A percentile compares a stretch with the other conserved stretches of the same genome.
These are phyloP conservation scores for Monascus purpureus DNA, from an alignment of 495 filamentous ascomycete species.

Conservation along the genomic window DNA sequence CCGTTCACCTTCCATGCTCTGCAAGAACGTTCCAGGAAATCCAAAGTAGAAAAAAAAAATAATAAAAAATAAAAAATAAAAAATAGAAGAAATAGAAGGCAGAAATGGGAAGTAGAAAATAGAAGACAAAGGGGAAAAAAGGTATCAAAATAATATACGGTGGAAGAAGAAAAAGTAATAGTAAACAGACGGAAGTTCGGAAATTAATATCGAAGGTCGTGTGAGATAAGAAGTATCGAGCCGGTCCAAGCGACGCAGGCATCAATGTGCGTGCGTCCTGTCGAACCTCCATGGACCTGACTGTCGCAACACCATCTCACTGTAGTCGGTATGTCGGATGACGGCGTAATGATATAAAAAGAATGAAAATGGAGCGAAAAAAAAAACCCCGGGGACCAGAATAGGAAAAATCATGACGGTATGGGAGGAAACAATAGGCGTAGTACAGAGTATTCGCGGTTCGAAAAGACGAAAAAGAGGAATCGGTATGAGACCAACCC, in stretches of 20 bases:
- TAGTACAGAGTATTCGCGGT: no score
- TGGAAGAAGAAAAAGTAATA: conserved; percentile 14
- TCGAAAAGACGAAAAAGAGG: conserved; percentile 1
- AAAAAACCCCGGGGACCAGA: conserved; percentile 6
- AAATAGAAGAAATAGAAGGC: conserved; percentile 21
- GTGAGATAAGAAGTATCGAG: no score
- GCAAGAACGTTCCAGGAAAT: no score
- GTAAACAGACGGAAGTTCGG: conserved; percentile 13
- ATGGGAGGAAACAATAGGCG: conserved; percentile 11
- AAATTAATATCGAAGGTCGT: no score
- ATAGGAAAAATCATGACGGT: conserved; percentile 22
- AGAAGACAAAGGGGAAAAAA: conserved; percentile 17
- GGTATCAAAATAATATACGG: conserved; percentile 7
- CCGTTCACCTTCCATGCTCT: no score
- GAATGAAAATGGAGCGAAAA: conserved; percentile 3
- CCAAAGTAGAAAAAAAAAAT: conserved; percentile 8
- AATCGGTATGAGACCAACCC: neutral
- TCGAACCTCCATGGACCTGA: conserved; percentile 7
- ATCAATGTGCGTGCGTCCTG: neutral
- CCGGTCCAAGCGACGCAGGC: conserved; percentile 2
- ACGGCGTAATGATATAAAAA: conserved; percentile 5
- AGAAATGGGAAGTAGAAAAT: conserved; percentile 33
- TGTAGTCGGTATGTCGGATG: neutral
- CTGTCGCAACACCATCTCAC: conserved; percentile 2
- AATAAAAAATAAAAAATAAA: conserved; percentile 10